A percentile compares a stretch with the other conserved stretches of the same genome.
phyloP scores from a whole-genome alignment of 2,329 filamentous ascomycete species.

The Trichoderma koningiopsis region DNA sequence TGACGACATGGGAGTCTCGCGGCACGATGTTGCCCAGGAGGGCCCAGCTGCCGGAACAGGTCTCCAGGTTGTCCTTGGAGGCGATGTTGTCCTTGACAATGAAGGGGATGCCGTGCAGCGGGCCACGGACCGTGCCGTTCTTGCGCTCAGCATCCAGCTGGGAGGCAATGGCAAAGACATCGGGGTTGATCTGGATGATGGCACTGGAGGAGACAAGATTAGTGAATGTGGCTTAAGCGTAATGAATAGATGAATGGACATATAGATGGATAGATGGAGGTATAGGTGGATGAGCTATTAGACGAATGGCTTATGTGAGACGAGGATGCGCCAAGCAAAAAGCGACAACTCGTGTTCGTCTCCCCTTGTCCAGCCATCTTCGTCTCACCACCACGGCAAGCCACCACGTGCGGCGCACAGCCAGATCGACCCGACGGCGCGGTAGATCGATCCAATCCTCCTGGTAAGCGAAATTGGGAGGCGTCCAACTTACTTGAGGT shows the following conservation, averaged over 20 bases:
- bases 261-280: neutral
- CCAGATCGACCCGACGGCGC: neutral
- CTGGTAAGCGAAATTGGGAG: neutral
- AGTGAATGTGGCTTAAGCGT: neutral
- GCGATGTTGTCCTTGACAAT: constrained; percentile 74
- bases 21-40: constrained; percentile 67
- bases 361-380: neutral
- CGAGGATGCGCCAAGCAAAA: neutral
- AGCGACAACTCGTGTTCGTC: neutral
- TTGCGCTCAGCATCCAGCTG: constrained; percentile 62
- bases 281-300: no score
- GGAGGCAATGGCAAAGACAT: constrained; percentile 63
- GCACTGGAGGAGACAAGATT: constrained; percentile 42
- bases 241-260: no score
- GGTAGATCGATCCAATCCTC: constrained; percentile 4
- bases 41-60: constrained; percentile 70
- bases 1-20: constrained; percentile 67
- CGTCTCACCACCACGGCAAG: neutral
- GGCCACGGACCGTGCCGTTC: constrained; percentile 59
- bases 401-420: neutral
- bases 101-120: constrained; percentile 75
- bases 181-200: constrained; percentile 68
- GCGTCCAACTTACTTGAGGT: constrained; percentile 56
- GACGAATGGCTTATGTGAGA: neutral
- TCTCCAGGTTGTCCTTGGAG: constrained; percentile 70